phyloP scores from a whole-genome alignment of 495 filamentous ascomycete species.

The Schizothecium vesticola region DNA sequence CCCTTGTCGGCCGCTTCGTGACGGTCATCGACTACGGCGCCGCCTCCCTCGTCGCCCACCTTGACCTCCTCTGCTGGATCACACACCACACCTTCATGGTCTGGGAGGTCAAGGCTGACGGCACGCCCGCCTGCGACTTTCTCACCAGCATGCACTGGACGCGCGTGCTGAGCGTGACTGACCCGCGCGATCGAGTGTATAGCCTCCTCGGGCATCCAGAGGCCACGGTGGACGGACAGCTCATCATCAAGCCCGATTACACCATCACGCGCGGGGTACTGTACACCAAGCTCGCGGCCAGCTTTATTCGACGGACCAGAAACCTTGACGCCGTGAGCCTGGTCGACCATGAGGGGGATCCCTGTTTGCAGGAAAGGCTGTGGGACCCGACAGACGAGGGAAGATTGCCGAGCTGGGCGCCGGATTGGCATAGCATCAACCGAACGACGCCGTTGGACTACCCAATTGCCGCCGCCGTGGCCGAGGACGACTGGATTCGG shows the following conservation, averaged over 20 bases:
- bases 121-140: slow-evolving; percentile 14
- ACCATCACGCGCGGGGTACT: slow-evolving; percentile 15
- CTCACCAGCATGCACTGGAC: slow-evolving; percentile 19
- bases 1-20: slow-evolving; percentile 12
- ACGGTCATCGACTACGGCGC: slow-evolving; percentile 13
- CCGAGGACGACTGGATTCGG: no score
- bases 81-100: slow-evolving; percentile 17
- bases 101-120: slow-evolving; percentile 11
- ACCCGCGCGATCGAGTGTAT: slow-evolving; percentile 17
- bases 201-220: slow-evolving; percentile 13
- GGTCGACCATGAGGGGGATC: slow-evolving; percentile 17
- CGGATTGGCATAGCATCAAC: no score
- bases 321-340: slow-evolving; percentile 12
- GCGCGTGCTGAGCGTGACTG: slow-evolving; percentile 17
- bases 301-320: slow-evolving; percentile 12
- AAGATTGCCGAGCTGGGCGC: no score
- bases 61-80: slow-evolving; percentile 13
- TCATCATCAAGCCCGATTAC: slow-evolving; percentile 17
- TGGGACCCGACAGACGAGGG: no score
- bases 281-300: slow-evolving; percentile 16
- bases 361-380: no score
- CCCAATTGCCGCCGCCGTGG: no score
- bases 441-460: no score
- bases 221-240: slow-evolving; percentile 7
- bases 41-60: slow-evolving; percentile 17